Base-by-base conservation (phyloP, 1,284 basidiomycete genomes). In the Apiotrichum porosum region DNA sequence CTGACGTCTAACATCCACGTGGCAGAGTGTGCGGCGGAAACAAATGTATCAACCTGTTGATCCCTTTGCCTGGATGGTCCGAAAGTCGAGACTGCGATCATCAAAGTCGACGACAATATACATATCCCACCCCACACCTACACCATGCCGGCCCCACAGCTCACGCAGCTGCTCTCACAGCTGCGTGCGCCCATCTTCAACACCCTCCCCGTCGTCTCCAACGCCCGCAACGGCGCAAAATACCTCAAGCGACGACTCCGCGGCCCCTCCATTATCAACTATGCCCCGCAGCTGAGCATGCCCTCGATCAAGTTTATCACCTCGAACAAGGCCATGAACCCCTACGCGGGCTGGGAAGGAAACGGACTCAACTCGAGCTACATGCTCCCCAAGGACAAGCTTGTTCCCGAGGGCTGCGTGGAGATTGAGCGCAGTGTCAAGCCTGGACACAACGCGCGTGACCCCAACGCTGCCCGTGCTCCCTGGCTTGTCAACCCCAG, bases 201-300 rank as follows among this genome's bases (percentile, higher is more conserved):
- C 67, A 91, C 88, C 6, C 78, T 84, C 3, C 88, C 85, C 71
- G 93, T 92, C 71, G 88, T 88, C 0, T 79, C 78, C 5, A 81
- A 81, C 35, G 67, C 80, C 8, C 83, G 89, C 22, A 89, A 85
- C 0, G 89, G 89, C 28, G 83, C 86, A 18, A 92, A 92, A 72
- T 87, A 91, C 75, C 80, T 92, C 40, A 81, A 83, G 33, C 76
- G 79, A 23, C 79, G 83, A 8, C 79, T 92, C 30, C 80, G 82
- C 2, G 88, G 88, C 0, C 86, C 86, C 0, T 78, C 84, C 38
- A 84, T 91, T 81, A 68, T 83, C 57, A 74, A 79, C 15, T 93
- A 92, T 76, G 88, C 63, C 50, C 62, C 60, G n/a, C 32, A 56
- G 44, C 30, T 53, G 26, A 47, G 38, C 3, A 44, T 51, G 32